phyloP scores from a whole-genome alignment of 1,284 basidiomycete species.

The Cutaneotrichosporon cavernicola region DNA sequence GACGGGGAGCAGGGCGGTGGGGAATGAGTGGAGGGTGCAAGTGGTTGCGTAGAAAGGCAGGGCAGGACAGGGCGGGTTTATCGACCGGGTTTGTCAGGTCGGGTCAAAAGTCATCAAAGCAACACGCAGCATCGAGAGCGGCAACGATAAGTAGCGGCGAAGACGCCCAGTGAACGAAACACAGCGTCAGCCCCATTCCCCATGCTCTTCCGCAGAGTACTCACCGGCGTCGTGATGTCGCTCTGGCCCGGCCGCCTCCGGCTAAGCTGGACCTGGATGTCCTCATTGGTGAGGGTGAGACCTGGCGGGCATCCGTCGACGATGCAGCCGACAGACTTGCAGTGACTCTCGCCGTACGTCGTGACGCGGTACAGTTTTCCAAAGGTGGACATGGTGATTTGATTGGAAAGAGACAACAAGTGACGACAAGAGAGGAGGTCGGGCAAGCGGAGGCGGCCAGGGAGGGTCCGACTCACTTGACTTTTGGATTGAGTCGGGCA shows the following conservation, averaged over 20 bases:
- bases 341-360: slow-evolving; percentile 97
- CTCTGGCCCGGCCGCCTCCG: slow-evolving; percentile 93
- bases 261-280: slow-evolving; percentile 90
- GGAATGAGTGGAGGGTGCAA: not conserved
- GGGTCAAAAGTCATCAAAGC: not conserved
- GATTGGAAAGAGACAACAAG: slow-evolving; percentile 3
- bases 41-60: not conserved
- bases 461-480: not conserved
- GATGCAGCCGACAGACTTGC: slow-evolving; percentile 94
- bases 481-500: slow-evolving; percentile 13
- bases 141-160: too few species aligned
- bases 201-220: slow-evolving; percentile 42
- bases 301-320: slow-evolving; percentile 97
- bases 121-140: not conserved
- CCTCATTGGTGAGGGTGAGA: slow-evolving; percentile 71
- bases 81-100: not conserved
- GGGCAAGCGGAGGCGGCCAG: not conserved
- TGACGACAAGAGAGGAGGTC: not conserved
- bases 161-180: not conserved
- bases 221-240: slow-evolving; percentile 89
- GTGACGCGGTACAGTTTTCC: slow-evolving; percentile 88
- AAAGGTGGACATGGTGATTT: slow-evolving; percentile 78
- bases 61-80: not conserved
- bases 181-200: not conserved
- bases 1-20: not conserved